phyloP scores from a whole-genome alignment of 1,284 basidiomycete genomes.

The Cryptococcus neoformans region DNA sequence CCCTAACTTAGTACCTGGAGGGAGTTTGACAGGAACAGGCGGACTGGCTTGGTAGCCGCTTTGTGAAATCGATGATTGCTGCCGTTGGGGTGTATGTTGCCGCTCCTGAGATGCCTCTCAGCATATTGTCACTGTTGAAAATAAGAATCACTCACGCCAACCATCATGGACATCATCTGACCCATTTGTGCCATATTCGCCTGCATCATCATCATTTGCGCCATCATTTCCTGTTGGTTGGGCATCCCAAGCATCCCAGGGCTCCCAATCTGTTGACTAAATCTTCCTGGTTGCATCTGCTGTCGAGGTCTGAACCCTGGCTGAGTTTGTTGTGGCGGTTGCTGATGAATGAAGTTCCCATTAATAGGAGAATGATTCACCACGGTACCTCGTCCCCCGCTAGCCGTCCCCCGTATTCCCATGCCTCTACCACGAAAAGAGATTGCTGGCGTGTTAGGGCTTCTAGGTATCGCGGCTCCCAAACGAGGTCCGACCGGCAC shows the following conservation, averaged over 20 bases:
- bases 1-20: conserved; percentile 37
- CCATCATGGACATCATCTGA: conserved; percentile 49
- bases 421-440: conserved; percentile 15
- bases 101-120: background rate
- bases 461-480: conserved; percentile 8
- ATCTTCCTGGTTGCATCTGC: conserved; percentile 9
- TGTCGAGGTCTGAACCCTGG: conserved; percentile 1
- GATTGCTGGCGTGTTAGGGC: conserved; percentile 12
- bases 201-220: conserved; percentile 52
- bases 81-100: conserved; percentile 3
- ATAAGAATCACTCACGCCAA: conserved; percentile 25
- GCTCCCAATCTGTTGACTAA: conserved; percentile 10
- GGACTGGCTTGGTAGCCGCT: conserved; percentile 10
- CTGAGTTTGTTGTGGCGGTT: background rate
- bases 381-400: conserved; percentile 15
- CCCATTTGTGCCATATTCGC: conserved; percentile 52
- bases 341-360: background rate
- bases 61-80: background rate
- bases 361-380: background rate
- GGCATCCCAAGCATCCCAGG: conserved; percentile 19
- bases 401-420: conserved; percentile 19
- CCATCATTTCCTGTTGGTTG: conserved; percentile 49
- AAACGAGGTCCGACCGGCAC: conserved; percentile 21
- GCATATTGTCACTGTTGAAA: background rate
- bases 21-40: conserved; percentile 28